phyloP scores from a whole-genome alignment of 768 basidiomycete genomes.

The Candolleomyces aberdarensis region DNA sequence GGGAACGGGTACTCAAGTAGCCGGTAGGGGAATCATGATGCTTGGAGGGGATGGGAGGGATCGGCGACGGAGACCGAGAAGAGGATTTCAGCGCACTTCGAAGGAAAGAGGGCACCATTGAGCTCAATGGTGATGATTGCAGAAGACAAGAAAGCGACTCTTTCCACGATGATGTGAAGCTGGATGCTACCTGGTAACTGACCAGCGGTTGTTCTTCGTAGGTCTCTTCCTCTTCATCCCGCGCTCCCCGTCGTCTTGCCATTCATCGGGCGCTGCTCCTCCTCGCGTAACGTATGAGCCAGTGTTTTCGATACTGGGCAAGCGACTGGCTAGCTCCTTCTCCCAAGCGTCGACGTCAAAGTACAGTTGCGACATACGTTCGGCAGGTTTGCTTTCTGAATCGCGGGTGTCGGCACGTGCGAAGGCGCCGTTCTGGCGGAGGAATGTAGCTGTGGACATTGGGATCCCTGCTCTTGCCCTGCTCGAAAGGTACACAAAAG shows the following conservation, averaged over 20 bases:
- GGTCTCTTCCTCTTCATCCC: slow-evolving; percentile 76
- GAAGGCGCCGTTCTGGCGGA: slow-evolving; percentile 78
- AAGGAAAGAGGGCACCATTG: no score
- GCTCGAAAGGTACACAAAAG: no score
- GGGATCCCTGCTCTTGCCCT: slow-evolving; percentile 36
- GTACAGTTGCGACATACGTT: slow-evolving; percentile 86
- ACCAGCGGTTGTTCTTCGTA: slow-evolving; percentile 52
- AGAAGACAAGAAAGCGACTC: no score
- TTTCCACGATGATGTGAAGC: no score
- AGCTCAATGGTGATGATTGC: no score
- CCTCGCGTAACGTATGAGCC: no score
- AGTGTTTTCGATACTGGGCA: slow-evolving; percentile 28
- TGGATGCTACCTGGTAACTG: no score
- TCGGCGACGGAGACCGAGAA: no score
- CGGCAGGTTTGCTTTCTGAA: slow-evolving; percentile 78
- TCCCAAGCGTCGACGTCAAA: slow-evolving; percentile 86
- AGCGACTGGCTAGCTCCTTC: slow-evolving; percentile 55
- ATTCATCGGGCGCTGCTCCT: slow-evolving; percentile 26
- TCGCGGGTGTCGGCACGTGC: slow-evolving; percentile 63
- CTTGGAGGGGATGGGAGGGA: no score
- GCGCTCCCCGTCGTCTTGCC: slow-evolving; percentile 45
- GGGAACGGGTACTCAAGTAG: no score
- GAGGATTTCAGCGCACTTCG: no score
- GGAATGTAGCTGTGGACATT: slow-evolving; percentile 70
- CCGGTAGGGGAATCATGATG: no score